Evolutionary conservation across 768 basidiomycete species (phyloP), one percentile per base, ranked within the genome.

Genomic region (Chalciporus sphaerocephalus): DNA sequence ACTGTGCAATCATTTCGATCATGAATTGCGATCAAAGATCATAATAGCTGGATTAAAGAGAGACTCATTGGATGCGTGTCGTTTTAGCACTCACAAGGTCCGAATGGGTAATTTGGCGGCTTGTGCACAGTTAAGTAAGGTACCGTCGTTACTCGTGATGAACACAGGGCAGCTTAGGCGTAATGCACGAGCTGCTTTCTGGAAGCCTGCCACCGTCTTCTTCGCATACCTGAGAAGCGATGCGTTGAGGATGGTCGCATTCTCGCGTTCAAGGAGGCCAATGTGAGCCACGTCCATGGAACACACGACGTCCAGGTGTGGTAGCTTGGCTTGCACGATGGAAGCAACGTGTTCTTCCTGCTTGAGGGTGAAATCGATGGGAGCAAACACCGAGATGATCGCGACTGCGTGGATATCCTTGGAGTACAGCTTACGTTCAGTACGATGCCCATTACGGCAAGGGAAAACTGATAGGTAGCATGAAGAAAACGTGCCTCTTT

Each of bases 191-290:
- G 77, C 74, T 2, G 81, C 79, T 1, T 60, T 63, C 52, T 75
- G 61, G 60, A 83, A 85, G 13, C 76, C 76, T 1, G 62, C 51
- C 32, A 84, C 74, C 1, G 81, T 81, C 38, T 67, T 69, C 39
- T 71, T 73, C 0, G 83, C 82, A 59, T 79, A 85, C 23, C 70
- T 62, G 27, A 80, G 69, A 53, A 85, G 74, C 2, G 82, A 78
- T 1, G 81, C 81, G 51, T 85, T 85, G 48, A 84, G 70, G 48
- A 85, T 83, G 12, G 80, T 63, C 0, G 84, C 83, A 44, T 85
- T 85, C 57, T 85, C 83, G 35, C 83, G 73, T 51, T 82, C 79
- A 13, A 83, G 62, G 40, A 84, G 68, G 25, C 80, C 79, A 18
- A 81, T 68, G 55, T 77, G 75, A 7, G 74, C 80, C 33, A 81